Conservation (phyloP, 2,329 filamentous ascomycete genomes). For the Penicillium rolfsii region DNA sequence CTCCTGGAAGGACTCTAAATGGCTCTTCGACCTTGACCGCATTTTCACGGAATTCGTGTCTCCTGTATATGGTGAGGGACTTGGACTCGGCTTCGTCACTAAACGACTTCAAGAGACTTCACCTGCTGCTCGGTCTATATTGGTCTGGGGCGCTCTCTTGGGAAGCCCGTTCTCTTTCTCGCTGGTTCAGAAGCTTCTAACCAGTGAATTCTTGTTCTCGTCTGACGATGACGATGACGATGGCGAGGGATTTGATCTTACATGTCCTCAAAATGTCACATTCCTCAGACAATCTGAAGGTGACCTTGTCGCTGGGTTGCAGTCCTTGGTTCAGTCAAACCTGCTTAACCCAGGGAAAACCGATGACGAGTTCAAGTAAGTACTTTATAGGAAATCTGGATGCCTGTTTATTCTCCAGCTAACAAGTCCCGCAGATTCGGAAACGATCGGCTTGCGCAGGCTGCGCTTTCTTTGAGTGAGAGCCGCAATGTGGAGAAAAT, state of each 20-base stretch:
- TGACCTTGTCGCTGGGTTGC: slow-evolving; percentile 72
- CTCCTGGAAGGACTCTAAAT: slow-evolving; percentile 78
- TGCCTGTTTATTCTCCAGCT: slow-evolving; percentile 8
- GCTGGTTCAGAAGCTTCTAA: slow-evolving; percentile 75
- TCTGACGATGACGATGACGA: slow-evolving; percentile 40
- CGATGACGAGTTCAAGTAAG: slow-evolving; percentile 74
- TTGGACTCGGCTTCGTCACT: slow-evolving; percentile 81
- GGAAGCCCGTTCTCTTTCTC: slow-evolving; percentile 84
- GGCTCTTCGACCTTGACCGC: slow-evolving; percentile 83
- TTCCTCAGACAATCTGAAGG: slow-evolving; percentile 63
- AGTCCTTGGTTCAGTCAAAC: slow-evolving; percentile 77
- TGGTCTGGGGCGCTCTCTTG: slow-evolving; percentile 84
- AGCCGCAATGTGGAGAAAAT: slow-evolving; percentile 71
- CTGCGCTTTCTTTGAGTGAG: slow-evolving; percentile 70
- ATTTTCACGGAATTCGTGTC: slow-evolving; percentile 84
- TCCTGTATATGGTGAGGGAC: slow-evolving; percentile 74
- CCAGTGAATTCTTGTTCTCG: slow-evolving; percentile 69
- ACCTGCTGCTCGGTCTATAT: slow-evolving; percentile 70
- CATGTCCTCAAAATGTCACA: slow-evolving; percentile 46
- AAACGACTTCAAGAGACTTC: slow-evolving; percentile 78
- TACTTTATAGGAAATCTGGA: background rate
- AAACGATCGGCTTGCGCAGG: slow-evolving; percentile 84
- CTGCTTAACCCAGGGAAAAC: slow-evolving; percentile 79
- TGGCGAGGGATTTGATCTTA: slow-evolving; percentile 39
- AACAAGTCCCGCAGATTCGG: slow-evolving; percentile 62